Base-by-base conservation (phyloP, 805 yeast genomes). In the Candida pseudoglaebosa region DNA sequence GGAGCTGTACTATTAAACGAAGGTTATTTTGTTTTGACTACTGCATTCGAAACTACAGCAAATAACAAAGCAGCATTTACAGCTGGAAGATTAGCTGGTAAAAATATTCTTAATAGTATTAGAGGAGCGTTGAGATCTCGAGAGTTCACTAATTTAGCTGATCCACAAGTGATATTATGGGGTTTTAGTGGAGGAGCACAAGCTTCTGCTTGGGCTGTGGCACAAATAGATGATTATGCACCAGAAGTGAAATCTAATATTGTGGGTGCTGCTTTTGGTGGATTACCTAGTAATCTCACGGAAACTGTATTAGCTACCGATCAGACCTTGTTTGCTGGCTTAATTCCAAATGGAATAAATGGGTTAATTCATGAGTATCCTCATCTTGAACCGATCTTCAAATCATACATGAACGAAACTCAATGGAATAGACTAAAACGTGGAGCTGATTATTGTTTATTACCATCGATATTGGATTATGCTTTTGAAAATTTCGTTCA, bases 151-250 rank as follows among this genome's bases (percentile, higher is more conserved):
- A 58, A 59, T 2, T 22, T 56, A 9, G 26, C 41, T 2, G 46
- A 48, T 38, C 58, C 59, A 9, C 42, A 47, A 16, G 45, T 53
- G 3, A 47, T 45, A 9, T 21, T 65, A 33, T 62, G 62, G 62
- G 71, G 71, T 0, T 66, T 59, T 37, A 60, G 67, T 3, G 71
- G 71, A n/a, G 71, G 70, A 7, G 51, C 66, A 1, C 41, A 64
- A 21, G 66, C 71, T 10, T 37, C 62, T 13, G 56, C 62, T 5
- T 66, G 71, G 71, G 69, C 68, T 10, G 58, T 64, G 3, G 52
- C 59, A 6, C 44, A 62, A 19, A 67, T 61, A 41, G 68, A 68
- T 8, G 34, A 43, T 1, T 65, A 65, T 40, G 70, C 70, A 4
- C 62, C 64, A 2, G 70, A 66, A 45, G 43, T 49, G 19, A 34